Base-by-base conservation (phyloP, 2,329 filamentous ascomycete species). In the Alternaria panax region DNA sequence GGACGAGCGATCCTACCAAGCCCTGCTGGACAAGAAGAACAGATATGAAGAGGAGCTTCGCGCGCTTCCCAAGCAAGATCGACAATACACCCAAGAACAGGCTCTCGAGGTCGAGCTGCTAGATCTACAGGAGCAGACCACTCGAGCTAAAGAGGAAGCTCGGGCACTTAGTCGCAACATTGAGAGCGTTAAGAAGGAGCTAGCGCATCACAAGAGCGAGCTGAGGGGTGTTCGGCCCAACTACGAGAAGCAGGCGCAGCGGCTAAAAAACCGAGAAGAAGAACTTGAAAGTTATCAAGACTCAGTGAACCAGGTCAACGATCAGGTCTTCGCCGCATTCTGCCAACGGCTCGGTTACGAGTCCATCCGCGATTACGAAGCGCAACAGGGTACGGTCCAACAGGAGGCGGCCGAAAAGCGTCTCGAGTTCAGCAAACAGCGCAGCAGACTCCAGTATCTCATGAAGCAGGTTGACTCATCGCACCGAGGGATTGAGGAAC, bases 291-390 rank as follows among this genome's bases (percentile, higher is more conserved):
- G 83, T 50, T 84, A 86, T 50, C 82, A 87, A 68, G 81, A 84
- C 25, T 87, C 90, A 1, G 91, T 98, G 61, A 87, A 90, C 42
- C 85, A 87, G 54, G 91, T 97, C 18, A 93, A 97, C 75, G 95
- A 99, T 75, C 86, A 93, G 68, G 85, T 99, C 28, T 99, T 97
- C 77, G 84, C 85, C 22, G 84, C 84, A 40, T 99, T 99, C 80
- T 99, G 95, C 80, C 86, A 88, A 69, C 88, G 91, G 55, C 87
- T 97, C 20, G 92, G 93, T 0, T 98, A 97, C 76, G 85, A 87
- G 58, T 90, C 96, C 71, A 96, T 99, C 65, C 91, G 94, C 59
- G 91, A 92, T 58, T 99, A 98, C 72, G 93, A 98, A 75, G 90
- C 90, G 25, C 93, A 96, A 67, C 95, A 98, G 79, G 94, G 95